Conservation (phyloP, 116 monocot species). For the Trichopus zeylanicus region DNA sequence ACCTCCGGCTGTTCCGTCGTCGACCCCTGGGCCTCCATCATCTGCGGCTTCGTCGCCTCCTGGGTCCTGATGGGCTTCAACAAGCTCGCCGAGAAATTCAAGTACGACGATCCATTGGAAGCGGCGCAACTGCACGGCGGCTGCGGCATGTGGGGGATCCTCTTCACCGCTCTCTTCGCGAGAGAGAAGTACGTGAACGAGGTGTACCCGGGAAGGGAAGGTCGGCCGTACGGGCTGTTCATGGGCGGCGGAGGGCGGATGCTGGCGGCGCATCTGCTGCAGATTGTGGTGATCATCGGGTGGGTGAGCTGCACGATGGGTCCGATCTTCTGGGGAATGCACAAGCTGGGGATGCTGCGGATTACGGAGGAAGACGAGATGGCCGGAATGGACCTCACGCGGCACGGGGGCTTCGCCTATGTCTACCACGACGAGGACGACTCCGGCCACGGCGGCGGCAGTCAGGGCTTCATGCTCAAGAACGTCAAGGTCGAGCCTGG, state of each 20-base stretch:
- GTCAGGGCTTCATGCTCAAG: conserved; percentile 29
- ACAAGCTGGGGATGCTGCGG: conserved; percentile 35
- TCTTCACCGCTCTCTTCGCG: conserved; percentile 79
- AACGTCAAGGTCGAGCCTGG: conserved; percentile 25
- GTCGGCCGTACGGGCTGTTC: conserved; percentile 46
- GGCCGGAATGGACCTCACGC: conserved; percentile 36
- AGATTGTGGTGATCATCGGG: conserved; percentile 46
- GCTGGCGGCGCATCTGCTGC: conserved; percentile 54
- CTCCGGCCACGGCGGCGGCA: not conserved
- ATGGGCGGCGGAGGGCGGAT: conserved; percentile 69
- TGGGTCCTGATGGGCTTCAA: conserved; percentile 71
- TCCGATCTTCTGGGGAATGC: conserved; percentile 42
- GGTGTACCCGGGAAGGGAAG: conserved; percentile 34
- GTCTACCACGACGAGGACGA: conserved; percentile 30
- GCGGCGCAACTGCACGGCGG: conserved; percentile 79
- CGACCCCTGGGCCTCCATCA: conserved; percentile 77
- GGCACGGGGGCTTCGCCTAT: conserved; percentile 29
- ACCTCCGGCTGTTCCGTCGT: conserved; percentile 75
- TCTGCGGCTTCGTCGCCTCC: conserved; percentile 68
- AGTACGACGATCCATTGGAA: conserved; percentile 77
- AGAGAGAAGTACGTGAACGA: conserved; percentile 55
- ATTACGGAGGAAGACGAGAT: conserved; percentile 51
- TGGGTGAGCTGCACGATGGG: conserved; percentile 87
- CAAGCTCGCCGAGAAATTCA: conserved; percentile 40
- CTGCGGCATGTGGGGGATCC: conserved; percentile 70